phyloP scores from a whole-genome alignment of 225 moss, liverwort and hornwort genomes.

The Polytrichum commune region DNA sequence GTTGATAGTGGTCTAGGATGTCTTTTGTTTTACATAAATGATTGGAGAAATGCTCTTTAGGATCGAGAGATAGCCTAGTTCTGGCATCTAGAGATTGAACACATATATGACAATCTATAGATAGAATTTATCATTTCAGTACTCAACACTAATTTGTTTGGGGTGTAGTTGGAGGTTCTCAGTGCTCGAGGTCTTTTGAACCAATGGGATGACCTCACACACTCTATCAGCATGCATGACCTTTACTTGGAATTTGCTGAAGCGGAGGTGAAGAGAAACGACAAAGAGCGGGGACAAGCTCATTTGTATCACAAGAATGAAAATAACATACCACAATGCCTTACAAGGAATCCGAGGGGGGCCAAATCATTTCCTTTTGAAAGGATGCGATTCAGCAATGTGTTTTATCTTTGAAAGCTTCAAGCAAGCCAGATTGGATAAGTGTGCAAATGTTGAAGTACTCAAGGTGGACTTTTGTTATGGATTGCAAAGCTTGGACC shows the following conservation, averaged over 20 bases:
- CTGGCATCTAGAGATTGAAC: too few species aligned
- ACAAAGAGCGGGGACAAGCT: not conserved
- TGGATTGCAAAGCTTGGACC: too few species aligned
- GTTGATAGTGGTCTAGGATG: too few species aligned
- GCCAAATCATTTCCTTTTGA: not conserved
- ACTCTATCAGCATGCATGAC: conserved; percentile 3
- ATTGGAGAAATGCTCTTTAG: too few species aligned
- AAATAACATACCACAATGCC: not conserved
- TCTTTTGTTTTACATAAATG: too few species aligned
- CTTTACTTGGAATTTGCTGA: not conserved
- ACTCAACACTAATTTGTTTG: not conserved
- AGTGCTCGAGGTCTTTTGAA: not conserved
- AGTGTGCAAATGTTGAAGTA: too few species aligned
- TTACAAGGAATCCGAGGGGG: not conserved
- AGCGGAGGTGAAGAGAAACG: not conserved
- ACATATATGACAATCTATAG: too few species aligned
- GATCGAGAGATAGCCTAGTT: too few species aligned
- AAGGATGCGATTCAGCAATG: not conserved
- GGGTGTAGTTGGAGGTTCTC: not conserved
- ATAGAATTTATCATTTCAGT: too few species aligned
- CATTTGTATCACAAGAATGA: not conserved
- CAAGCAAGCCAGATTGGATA: too few species aligned
- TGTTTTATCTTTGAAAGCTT: too few species aligned
- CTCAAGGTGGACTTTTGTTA: too few species aligned
- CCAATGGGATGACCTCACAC: not conserved